Evolutionary conservation across 192 early-diverging fungal species (phyloP), one percentile per base, ranked within the genome.

Genomic region (Coemansia sp.): DNA sequence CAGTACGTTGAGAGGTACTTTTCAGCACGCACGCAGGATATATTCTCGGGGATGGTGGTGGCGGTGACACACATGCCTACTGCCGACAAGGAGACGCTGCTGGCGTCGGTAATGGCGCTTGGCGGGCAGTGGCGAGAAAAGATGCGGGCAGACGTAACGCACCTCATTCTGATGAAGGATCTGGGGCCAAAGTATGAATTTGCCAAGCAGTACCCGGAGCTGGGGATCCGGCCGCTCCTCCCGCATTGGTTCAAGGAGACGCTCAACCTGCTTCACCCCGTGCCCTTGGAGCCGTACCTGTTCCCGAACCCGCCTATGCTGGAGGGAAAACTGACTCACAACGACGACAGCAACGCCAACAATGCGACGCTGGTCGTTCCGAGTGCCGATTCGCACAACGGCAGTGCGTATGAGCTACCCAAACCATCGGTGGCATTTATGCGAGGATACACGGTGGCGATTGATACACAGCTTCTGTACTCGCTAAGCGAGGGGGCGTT

Each of bases 221-320:
- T 81, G 34, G 81, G 77, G n/a, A 84, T 90, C 40, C 85, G 72
- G 54, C 51, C 88, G 14, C 79, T 93, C 59, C 70, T 93, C 33
- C 91, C 91, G 41, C 89, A 92, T 56, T 93, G 89, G 86, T 89
- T 93, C 70, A 84, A 91, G 44, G 84, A 86, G 44, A 88, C 87
- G 62, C 73, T 90, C 31, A 87, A 85, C 45, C 54, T 92, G 36
- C 77, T 78, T 46, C 62, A 81, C 31, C 53, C 68, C 17, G 70
- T 90, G 48, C 75, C 84, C 0, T 85, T 87, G 68, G 81, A 85
- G 67, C 61, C 73, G 24, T 85, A 81, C 62, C 17, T 73, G 61
- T 85, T 84, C 57, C 86, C 83, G 7, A 61, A 85, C 9, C 81
- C 81, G 64, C 81, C 81, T 6, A 62, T 74, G 59, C 73, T 83